phyloP scores from a whole-genome alignment of 2,329 filamentous ascomycete genomes.

The Capronia coronata region DNA sequence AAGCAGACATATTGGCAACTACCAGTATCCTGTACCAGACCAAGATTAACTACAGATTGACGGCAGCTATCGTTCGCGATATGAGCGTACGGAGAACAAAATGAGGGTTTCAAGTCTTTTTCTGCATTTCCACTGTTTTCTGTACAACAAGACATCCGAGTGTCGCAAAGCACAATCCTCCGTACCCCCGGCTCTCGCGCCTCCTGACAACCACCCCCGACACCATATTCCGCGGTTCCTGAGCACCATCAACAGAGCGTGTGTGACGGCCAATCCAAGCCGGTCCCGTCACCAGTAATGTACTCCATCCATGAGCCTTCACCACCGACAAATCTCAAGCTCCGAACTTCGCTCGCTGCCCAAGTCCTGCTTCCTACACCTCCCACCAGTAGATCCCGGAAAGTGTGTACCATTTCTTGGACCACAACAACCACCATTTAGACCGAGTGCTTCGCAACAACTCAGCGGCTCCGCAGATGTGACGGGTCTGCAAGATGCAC shows the following conservation, averaged over 20 bases:
- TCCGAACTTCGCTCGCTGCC: background rate
- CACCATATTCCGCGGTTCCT: no score
- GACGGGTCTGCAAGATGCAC: constrained; percentile 3
- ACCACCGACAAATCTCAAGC: background rate
- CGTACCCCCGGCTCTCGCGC: no score
- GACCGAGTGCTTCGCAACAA: constrained; percentile 2
- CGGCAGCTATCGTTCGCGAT: no score
- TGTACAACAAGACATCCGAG: no score
- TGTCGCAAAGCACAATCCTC: background rate
- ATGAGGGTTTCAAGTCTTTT: background rate
- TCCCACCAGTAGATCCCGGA: background rate
- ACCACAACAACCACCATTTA: background rate
- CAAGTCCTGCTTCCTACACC: background rate
- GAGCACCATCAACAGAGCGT: no score
- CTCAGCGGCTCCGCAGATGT: constrained; percentile 1
- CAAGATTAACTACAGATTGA: no score
- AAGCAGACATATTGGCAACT: no score
- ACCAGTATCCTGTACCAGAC: no score
- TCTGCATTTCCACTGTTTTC: background rate
- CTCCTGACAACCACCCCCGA: background rate
- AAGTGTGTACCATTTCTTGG: background rate
- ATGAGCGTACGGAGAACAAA: no score
- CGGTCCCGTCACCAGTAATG: no score
- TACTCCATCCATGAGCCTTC: background rate
- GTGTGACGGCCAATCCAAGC: no score